Evolutionary conservation across 2,329 filamentous ascomycete genomes (phyloP), one percentile per base, ranked within the genome.

Genomic region (Zymoseptoria tritici): DNA sequence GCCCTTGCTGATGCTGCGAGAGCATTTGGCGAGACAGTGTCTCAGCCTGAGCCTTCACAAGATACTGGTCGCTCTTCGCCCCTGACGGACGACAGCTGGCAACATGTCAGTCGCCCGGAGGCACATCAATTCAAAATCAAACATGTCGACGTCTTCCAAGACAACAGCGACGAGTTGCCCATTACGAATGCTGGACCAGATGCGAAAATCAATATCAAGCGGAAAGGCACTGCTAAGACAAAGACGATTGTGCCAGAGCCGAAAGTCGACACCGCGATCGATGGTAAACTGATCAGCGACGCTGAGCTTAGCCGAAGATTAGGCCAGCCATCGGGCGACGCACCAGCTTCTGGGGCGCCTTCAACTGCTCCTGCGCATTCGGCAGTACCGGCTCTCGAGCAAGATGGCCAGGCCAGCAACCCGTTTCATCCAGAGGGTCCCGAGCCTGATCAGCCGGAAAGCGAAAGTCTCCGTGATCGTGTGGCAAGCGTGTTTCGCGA

Each of bases 151-250:
- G 57, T 57, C 13, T 60, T 62, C 26, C 55, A 63, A 21, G 49
- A 59, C 22, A 58, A 60, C 42, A 59, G 59, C 16, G 67, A 70
- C 19, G 67, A 68, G 36, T 63, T 73, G n/a, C 71, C 71, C 3
- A 71, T 73, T 57, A 68, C 70, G 1, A 73, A 73, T 53, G 71
- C 71, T n/a, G 71, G 71, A 2, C 70, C 70, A 11, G 69, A 73
- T 59, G 70, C 70, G 7, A 71, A 70, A 59, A 63, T 67, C 58
- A 73, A 72, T 50, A 71, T 73, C 62, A 69, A 66, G 53, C 67
- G 66, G 9, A 68, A 61, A 20, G 68, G 68, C 9, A 68, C 66
- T 24, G 63, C 64, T 9, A 68, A 66, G n/a, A 57, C 57, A 6
- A 66, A 57, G 52, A 54, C 65, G 52, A 58, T 67, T 9, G 67